A percentile compares a stretch with the other conserved stretches of the same genome.
phyloP scores from a whole-genome alignment of 352 stramenopile species.

The Lagenidium giganteum region DNA sequence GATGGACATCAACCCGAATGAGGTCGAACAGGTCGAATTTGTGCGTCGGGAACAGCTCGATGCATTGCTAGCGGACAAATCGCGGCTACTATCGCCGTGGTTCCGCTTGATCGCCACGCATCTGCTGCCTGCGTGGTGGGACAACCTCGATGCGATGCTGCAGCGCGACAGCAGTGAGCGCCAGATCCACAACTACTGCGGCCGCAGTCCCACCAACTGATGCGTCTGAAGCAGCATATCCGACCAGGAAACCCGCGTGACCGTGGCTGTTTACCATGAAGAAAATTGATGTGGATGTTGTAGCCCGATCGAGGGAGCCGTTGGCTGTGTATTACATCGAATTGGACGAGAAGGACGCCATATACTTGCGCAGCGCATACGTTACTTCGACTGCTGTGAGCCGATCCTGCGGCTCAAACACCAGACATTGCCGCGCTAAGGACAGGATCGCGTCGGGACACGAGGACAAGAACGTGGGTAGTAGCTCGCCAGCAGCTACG shows the following conservation, averaged over 20 bases:
- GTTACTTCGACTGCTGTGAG: constrained; percentile 46
- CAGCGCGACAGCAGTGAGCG: constrained; percentile 39
- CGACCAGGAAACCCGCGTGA: no score
- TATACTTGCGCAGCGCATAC: constrained; percentile 43
- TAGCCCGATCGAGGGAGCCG: no score
- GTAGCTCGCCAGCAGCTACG: constrained; percentile 34
- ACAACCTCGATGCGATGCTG: constrained; percentile 57
- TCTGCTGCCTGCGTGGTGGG: constrained; percentile 69
- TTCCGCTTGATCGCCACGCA: constrained; percentile 74
- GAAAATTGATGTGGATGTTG: no score
- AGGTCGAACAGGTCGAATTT: constrained; percentile 91
- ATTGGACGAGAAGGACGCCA: no score
- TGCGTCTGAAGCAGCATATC: not conserved
- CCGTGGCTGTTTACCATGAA: no score
- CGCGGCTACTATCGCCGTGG: constrained; percentile 74
- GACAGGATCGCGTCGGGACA: constrained; percentile 34
- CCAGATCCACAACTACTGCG: constrained; percentile 63
- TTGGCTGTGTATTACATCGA: no score
- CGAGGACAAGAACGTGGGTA: constrained; percentile 29
- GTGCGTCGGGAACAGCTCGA: constrained; percentile 65
- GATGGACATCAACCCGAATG: constrained; percentile 90
- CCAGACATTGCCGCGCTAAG: constrained; percentile 36
- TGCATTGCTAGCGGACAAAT: constrained; percentile 44
- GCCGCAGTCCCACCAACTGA: constrained; percentile 1
- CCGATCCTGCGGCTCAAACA: constrained; percentile 24